Conservation (phyloP, 106 monocot species). For the Dactylorhiza incarnata region DNA sequence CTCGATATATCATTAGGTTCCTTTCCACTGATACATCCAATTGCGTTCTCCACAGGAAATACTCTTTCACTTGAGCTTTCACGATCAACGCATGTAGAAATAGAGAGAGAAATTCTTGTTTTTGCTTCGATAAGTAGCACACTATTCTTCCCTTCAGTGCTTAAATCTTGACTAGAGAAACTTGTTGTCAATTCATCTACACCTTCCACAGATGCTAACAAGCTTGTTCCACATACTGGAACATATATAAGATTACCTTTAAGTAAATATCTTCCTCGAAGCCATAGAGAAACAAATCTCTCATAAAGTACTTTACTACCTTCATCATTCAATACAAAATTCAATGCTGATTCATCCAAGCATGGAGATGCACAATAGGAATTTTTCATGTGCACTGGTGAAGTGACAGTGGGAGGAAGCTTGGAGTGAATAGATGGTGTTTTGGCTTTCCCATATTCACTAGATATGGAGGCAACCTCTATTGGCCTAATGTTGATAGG, state of each 20-base stretch:
- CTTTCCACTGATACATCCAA: conserved; percentile 9
- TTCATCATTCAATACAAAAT: conserved; percentile 46
- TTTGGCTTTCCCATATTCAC: conserved; percentile 11
- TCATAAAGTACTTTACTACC: conserved; percentile 34
- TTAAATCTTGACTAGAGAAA: conserved; percentile 6
- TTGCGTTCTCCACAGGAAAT: not conserved
- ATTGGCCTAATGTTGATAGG: not conserved
- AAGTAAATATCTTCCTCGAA: conserved; percentile 52
- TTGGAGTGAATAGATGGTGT: conserved; percentile 26
- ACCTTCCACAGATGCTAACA: conserved; percentile 44
- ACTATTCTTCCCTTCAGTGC: conserved; percentile 5
- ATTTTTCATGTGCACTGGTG: conserved; percentile 11
- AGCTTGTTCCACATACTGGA: conserved; percentile 52
- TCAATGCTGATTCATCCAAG: conserved; percentile 30
- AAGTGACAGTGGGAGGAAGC: conserved; percentile 20
- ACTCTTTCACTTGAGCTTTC: not conserved
- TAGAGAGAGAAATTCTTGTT: conserved; percentile 51
- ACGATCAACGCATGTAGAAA: conserved; percentile 1
- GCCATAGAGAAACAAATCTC: conserved; percentile 42
- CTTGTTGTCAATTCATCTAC: conserved; percentile 8
- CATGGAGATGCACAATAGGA: conserved; percentile 6
- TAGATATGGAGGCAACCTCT: not conserved
- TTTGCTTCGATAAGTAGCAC: conserved; percentile 17
- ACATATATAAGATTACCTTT: conserved; percentile 55
- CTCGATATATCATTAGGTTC: conserved; percentile 20